These are phyloP conservation scores for Sungouiozyma ichnusensis DNA, from an alignment of 805 yeast genomes.

Conservation along the genomic window DNA sequence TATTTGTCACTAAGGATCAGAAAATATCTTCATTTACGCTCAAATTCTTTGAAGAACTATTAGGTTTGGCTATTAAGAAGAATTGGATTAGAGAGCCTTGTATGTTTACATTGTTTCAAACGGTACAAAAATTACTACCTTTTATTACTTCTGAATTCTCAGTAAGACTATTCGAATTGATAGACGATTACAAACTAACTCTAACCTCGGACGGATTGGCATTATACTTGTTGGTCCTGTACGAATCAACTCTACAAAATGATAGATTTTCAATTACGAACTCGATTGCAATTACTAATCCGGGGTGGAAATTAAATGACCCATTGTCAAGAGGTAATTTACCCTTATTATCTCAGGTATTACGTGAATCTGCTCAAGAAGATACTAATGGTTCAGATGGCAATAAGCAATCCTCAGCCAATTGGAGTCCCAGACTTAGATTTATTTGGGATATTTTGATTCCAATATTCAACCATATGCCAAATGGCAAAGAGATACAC, in stretches of 20 bases:
- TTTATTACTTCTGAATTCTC: conserved; percentile 14
- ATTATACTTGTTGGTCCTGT: conserved; percentile 37
- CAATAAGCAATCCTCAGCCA: conserved; percentile 41
- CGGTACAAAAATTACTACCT: conserved; percentile 28
- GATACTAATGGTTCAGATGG: conserved; percentile 19
- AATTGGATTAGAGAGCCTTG: conserved; percentile 84
- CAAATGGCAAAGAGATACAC: conserved; percentile 9
- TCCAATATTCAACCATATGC: conserved; percentile 29
- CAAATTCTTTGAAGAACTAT: conserved; percentile 36
- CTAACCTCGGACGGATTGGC: conserved; percentile 75
- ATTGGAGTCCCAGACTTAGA: conserved; percentile 68
- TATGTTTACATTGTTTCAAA: conserved; percentile 55
- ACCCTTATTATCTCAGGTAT: conserved; percentile 46
- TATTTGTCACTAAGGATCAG: conserved; percentile 23
- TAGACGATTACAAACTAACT: conserved; percentile 46
- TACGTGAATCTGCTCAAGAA: conserved; percentile 43
- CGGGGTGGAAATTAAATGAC: conserved; percentile 57
- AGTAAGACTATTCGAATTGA: conserved; percentile 30
- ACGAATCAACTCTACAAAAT: conserved; percentile 1
- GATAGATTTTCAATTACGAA: conserved; percentile 3
- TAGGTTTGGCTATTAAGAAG: conserved; percentile 52
- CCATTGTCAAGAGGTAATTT: conserved; percentile 68
- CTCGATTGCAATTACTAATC: conserved; percentile 11
- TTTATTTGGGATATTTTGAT: conserved; percentile 64
- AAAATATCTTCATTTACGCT: conserved; percentile 25